Evolutionary conservation across 2,329 filamentous ascomycete species (phyloP), one percentile per base, ranked within the genome.

Genomic region (Colletotrichum higginsianum): DNA sequence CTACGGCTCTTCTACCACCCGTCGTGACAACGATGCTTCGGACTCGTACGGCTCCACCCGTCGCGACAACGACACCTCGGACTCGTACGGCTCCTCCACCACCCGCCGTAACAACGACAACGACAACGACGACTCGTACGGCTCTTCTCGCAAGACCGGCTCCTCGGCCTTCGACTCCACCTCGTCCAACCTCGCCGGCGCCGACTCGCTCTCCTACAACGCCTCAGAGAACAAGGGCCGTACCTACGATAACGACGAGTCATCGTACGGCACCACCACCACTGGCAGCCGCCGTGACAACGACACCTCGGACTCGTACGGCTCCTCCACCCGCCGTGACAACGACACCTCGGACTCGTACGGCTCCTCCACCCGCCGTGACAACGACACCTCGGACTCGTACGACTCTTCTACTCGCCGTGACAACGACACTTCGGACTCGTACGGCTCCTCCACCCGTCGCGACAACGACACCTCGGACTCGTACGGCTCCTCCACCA

Each of bases 331-430:
- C 12, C 40, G 58, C 11, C 18, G 50, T 35, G 49, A 70, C 30
- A 26, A 73, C 49, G 70, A 30, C 26, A 30, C 26, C 26, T 30
- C 26, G 26, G 26, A 76, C 49, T 75, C 73, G n/a, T 75, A 70
- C 44, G 78, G 77, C 52, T 77, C 77, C 52, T 77, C 77, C 35
- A 65, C 66, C 55, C 53, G 57, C 21, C 47, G 61, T 7, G 76
- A 75, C 60, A 73, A 71, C 60, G 61, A 66, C 3, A 74, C 75
- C 66, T 73, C 71, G 23, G 26, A 30, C 26, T 30, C 26, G 26
- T 74, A 74, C 61, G 71, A 73, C 50, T 61, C 67, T 30, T 77
- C 77, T 26, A 65, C 66, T 52, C 53, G 57, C 21, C 47, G 61
- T 9, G 76, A 75, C 60, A 73, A 72, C 61, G 61, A 66, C 2